phyloP scores from a whole-genome alignment of 306 rosid species.

The Fragaria iinumae region DNA sequence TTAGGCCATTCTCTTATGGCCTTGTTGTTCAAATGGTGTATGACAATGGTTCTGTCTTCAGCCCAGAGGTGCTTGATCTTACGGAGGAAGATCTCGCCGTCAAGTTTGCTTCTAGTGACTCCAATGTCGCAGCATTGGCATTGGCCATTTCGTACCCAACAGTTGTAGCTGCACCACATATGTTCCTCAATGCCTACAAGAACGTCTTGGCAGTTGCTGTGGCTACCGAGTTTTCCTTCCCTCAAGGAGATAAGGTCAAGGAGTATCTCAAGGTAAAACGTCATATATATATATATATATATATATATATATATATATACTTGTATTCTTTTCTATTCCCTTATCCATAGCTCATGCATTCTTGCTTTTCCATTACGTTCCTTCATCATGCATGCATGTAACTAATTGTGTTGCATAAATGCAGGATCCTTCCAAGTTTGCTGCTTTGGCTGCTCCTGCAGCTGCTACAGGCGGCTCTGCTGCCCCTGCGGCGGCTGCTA shows the following conservation, averaged over 20 bases:
- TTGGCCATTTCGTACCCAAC: constrained; percentile 78
- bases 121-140: constrained; percentile 62
- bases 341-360: neutral
- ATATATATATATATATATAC: too few relatives aligned
- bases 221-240: constrained; percentile 61
- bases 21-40: constrained; percentile 31
- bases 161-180: constrained; percentile 79
- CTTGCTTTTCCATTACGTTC: neutral
- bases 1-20: constrained; percentile 90
- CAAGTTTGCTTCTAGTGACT: constrained; percentile 63
- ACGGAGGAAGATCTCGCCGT: constrained; percentile 73
- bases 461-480: constrained; percentile 19
- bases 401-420: neutral
- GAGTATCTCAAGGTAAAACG: constrained; percentile 64
- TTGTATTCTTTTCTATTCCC: neutral
- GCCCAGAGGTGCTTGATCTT: constrained; percentile 82
- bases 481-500: constrained; percentile 43
- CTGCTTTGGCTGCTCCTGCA: constrained; percentile 28
- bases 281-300: neutral
- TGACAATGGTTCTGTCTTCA: constrained; percentile 68
- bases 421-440: constrained; percentile 54
- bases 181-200: constrained; percentile 73
- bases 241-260: constrained; percentile 76
- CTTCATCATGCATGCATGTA: neutral
- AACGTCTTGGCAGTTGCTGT: constrained; percentile 64